These are phyloP conservation scores for Talaromyces sp. DNA, from an alignment of 2,329 filamentous ascomycete species.

Conservation along the genomic window DNA sequence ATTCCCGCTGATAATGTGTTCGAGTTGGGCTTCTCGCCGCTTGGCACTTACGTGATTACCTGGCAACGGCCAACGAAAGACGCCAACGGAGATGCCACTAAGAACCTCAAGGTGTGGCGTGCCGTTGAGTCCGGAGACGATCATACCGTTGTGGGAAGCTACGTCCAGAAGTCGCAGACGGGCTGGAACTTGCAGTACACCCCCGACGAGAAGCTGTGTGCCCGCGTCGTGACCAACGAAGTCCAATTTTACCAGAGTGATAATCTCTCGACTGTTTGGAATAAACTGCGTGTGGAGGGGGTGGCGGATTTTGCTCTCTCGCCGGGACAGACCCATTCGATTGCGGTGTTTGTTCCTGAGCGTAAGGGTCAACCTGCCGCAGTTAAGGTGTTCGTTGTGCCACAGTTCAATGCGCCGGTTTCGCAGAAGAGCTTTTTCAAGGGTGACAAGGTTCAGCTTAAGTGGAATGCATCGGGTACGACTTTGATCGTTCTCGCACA, in stretches of 20 bases:
- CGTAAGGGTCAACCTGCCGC: conserved; percentile 93
- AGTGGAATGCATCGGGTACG: conserved; percentile 94
- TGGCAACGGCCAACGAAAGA: conserved; percentile 95
- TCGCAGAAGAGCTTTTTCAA: conserved; percentile 99
- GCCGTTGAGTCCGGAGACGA: conserved; percentile 71
- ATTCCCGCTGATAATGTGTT: conserved; percentile 83
- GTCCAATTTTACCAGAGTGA: conserved; percentile 94
- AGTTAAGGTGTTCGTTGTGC: conserved; percentile 92
- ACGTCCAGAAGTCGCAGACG: conserved; percentile 93
- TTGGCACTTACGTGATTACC: conserved; percentile 90
- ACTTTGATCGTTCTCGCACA: conserved; percentile 92
- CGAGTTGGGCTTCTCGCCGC: conserved; percentile 91
- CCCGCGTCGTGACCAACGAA: conserved; percentile 92
- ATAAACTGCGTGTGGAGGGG: conserved; percentile 90
- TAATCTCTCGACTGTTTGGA: conserved; percentile 85
- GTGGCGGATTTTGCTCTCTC: conserved; percentile 87
- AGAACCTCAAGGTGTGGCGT: conserved; percentile 97
- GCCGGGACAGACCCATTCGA: conserved; percentile 84
- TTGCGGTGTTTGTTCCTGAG: conserved; percentile 94
- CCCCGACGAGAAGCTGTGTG: conserved; percentile 88
- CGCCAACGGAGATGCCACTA: conserved; percentile 86
- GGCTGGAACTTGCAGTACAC: conserved; percentile 99
- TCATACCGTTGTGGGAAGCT: conserved; percentile 74
- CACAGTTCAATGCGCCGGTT: conserved; percentile 77
- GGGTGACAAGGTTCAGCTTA: conserved; percentile 96